A percentile compares a stretch with the other conserved stretches of the same genome.
Evolutionary conservation across 805 yeast genomes (phyloP).

Genomic region (Tetrapisispora nanseiensis): DNA sequence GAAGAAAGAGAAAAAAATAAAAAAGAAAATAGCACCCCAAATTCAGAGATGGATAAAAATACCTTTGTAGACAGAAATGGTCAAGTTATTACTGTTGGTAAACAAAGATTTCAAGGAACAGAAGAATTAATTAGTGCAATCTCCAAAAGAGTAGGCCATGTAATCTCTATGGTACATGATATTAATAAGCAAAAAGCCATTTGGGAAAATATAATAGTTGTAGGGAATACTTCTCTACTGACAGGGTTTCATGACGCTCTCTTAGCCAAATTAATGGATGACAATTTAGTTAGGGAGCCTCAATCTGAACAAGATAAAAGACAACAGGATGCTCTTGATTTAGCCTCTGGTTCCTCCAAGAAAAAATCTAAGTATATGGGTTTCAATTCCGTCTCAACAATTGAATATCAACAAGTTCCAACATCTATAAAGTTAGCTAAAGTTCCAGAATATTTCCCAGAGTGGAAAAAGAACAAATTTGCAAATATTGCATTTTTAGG

Average conservation of each 20-base stretch:
- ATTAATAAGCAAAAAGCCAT: conserved; percentile 65
- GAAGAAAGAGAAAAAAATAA: conserved; percentile 49
- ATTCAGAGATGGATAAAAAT: conserved; percentile 67
- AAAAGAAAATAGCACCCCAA: conserved; percentile 34
- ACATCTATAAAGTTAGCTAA: conserved; percentile 57
- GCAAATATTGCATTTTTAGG: conserved; percentile 75
- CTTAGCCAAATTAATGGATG: conserved; percentile 44
- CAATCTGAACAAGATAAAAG: conserved; percentile 19
- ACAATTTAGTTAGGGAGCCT: conserved; percentile 39
- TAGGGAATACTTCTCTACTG: conserved; percentile 70
- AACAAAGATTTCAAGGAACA: conserved; percentile 79
- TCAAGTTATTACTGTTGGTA: conserved; percentile 60
- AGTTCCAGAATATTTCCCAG: conserved; percentile 87
- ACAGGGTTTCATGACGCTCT: conserved; percentile 70
- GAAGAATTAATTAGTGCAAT: conserved; percentile 47
- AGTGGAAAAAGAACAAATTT: conserved; percentile 79
- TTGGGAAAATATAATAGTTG: conserved; percentile 71
- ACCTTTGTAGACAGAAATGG: conserved; percentile 54
- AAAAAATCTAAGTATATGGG: conserved; percentile 20
- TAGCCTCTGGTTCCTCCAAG: conserved; percentile 23
- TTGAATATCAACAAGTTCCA: conserved; percentile 60
- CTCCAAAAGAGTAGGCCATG: conserved; percentile 42
- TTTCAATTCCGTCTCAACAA: conserved; percentile 18
- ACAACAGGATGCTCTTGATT: conserved; percentile 26
- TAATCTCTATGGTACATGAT: conserved; percentile 52